Conservation (phyloP, 2,329 filamentous ascomycete genomes). For the Stemphylium beticola region DNA sequence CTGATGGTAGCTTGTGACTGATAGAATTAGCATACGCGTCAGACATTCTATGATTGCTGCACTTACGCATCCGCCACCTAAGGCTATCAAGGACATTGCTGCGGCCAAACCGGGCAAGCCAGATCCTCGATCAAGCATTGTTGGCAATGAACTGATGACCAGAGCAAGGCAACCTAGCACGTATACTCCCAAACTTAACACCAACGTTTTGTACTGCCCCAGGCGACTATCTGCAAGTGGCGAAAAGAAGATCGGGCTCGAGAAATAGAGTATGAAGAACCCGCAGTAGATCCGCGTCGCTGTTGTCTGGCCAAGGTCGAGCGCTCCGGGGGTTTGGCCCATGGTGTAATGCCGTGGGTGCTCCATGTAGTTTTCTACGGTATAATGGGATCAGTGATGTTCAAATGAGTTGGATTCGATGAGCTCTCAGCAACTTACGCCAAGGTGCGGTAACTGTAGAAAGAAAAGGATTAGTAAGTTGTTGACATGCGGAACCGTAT, state of each 20-base stretch:
- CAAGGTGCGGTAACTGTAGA: conserved; percentile 36
- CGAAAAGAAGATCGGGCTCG: conserved; percentile 46
- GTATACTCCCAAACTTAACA: conserved; percentile 41
- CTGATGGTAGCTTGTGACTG: conserved; percentile 41
- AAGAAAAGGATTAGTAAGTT: conserved; percentile 2
- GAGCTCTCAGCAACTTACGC: conserved; percentile 29
- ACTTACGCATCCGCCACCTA: conserved; percentile 47
- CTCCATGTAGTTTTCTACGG: conserved; percentile 54
- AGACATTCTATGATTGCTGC: not conserved
- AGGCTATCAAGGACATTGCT: conserved; percentile 46
- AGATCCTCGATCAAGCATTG: conserved; percentile 26
- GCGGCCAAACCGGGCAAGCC: conserved; percentile 36
- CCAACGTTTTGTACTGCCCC: conserved; percentile 48
- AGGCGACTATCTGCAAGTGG: conserved; percentile 49
- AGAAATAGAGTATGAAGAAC: conserved; percentile 61
- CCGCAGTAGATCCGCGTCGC: conserved; percentile 63
- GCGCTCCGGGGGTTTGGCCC: conserved; percentile 43
- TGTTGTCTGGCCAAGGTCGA: conserved; percentile 40
- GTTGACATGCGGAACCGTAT: conserved; percentile 6
- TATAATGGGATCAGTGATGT: conserved; percentile 3
- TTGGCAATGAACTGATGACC: conserved; percentile 28
- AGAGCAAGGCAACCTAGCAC: conserved; percentile 30
- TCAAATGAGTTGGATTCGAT: not conserved
- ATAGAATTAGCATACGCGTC: not conserved
- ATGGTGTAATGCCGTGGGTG: conserved; percentile 33